Percentiles rank a stretch among this genome's conserved stretches.
Evolutionary conservation across 2,329 filamentous ascomycete species (phyloP).

Genomic region (Aspergillus tanneri): DNA sequence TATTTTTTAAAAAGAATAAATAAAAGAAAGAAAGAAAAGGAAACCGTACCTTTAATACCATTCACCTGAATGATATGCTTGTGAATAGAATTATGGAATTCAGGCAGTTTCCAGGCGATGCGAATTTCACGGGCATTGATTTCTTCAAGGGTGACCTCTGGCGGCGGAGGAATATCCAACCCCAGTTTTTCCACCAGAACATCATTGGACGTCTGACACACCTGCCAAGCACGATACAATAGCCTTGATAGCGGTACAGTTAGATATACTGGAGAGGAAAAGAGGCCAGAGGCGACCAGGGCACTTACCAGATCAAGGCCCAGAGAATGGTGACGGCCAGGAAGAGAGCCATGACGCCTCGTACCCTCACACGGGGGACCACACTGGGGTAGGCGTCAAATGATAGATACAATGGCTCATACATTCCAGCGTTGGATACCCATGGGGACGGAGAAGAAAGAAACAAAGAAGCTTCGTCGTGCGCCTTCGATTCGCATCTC

Average conservation of each 20-base stretch:
- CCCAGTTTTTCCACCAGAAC: conserved; percentile 88
- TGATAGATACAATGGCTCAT: conserved; percentile 47
- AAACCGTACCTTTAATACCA: conserved; percentile 71
- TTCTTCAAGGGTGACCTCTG: conserved; percentile 84
- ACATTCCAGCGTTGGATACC: conserved; percentile 43
- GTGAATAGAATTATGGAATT: conserved; percentile 65
- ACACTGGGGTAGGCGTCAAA: conserved; percentile 48
- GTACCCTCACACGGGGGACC: conserved; percentile 47
- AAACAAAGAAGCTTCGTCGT: background rate
- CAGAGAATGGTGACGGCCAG: conserved; percentile 49
- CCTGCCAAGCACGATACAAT: conserved; percentile 80
- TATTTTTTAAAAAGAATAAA: too few relatives aligned
- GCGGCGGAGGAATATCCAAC: conserved; percentile 87
- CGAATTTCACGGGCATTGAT: conserved; percentile 85
- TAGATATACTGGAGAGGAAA: too few relatives aligned
- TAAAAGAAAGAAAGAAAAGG: background rate
- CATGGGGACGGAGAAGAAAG: conserved; percentile 21
- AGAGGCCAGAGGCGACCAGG: background rate
- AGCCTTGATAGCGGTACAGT: conserved; percentile 57
- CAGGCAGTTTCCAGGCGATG: conserved; percentile 83
- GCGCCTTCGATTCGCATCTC: background rate
- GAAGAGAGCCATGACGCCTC: conserved; percentile 51
- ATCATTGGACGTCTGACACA: conserved; percentile 85
- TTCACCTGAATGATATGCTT: conserved; percentile 94
- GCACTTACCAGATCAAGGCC: conserved; percentile 50